A percentile compares a stretch with the other conserved stretches of the same genome.
These are phyloP conservation scores for Claviceps sorghi DNA, from an alignment of 2,329 filamentous ascomycete species.

Conservation along the genomic window DNA sequence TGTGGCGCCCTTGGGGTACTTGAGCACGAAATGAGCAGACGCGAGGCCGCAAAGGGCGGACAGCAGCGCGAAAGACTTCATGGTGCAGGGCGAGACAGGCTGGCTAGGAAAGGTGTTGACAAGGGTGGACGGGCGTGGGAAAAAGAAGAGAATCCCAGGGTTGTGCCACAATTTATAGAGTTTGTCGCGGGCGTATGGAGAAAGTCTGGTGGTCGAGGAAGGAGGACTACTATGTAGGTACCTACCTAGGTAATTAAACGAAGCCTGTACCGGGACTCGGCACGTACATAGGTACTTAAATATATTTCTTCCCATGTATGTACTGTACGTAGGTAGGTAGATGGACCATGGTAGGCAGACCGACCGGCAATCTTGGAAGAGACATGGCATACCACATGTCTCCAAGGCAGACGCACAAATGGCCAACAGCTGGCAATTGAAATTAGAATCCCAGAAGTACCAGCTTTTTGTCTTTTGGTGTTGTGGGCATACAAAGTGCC, in stretches of 20 bases:
- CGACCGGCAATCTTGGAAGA: too few relatives aligned
- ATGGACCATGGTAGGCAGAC: too few relatives aligned
- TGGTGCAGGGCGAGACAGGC: background rate
- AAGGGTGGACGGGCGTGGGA: background rate
- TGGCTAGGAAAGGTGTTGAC: too few relatives aligned
- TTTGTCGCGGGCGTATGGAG: background rate
- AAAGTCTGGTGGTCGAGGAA: background rate
- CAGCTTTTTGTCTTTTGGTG: background rate
- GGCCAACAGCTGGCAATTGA: too few relatives aligned
- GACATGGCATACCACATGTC: too few relatives aligned
- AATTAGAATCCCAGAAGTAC: background rate
- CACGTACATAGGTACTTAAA: too few relatives aligned
- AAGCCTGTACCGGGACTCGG: background rate
- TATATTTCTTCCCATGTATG: too few relatives aligned
- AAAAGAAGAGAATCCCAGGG: background rate
- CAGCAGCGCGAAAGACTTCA: constrained; percentile 18
- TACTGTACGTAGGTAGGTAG: too few relatives aligned
- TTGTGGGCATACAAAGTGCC: too few relatives aligned
- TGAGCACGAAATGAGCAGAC: constrained; percentile 40
- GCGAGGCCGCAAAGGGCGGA: constrained; percentile 25
- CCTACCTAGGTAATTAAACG: too few relatives aligned
- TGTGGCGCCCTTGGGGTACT: constrained; percentile 32
- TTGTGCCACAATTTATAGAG: background rate
- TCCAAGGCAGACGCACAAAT: too few relatives aligned
- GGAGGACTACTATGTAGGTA: background rate